Base-by-base conservation (phyloP, 495 filamentous ascomycete genomes). In the Neurospora sp. region DNA sequence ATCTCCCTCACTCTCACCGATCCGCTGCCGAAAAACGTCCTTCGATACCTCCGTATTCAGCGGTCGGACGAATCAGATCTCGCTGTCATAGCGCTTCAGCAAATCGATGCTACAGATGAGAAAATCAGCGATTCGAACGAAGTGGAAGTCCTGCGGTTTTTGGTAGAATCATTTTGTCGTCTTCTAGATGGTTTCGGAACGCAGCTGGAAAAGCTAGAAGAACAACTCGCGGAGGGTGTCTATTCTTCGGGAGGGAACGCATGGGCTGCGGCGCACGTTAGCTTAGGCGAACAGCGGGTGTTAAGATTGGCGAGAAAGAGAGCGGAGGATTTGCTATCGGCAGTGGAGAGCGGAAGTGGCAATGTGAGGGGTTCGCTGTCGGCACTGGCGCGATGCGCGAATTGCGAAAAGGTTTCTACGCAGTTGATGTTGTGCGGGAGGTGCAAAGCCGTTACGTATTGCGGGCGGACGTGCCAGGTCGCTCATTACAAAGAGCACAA, bases 181-280 rank as follows among this genome's bases (percentile, higher is more conserved):
- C 77, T 80, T 78, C 74, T 80, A n/a, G 59, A 73, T 71, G 72
- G 74, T 69, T 81, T 79, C 54, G 74, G 75, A 75, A 80, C 74
- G 72, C 79, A 62, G 75, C 75, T 76, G 73, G 79, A 78, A 77
- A 79, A 48, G 75, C 78, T 81, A 72, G 73, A 81, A 75, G 73
- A 81, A 74, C 74, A 79, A 74, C 79, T 81, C 59, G 79, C 77
- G 71, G 70, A 76, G 73, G 77, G 78, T 70, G 76, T 81, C 75
- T 77, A 80, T 75, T 59, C 79, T 76, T 35, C 72, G 69, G 77
- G 79, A 73, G 74, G 79, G 31, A 80, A 80, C 74, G 74, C 78
- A 74, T 81, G 79, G 78, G 78, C 79, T 74, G 78, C 77, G 75
- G 78, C 78, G 70, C 79, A 81, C 72, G 78, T 80, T 71, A 80